Evolutionary conservation across 2,329 filamentous ascomycete species (phyloP).

Genomic region (Botryotinia calthae): DNA sequence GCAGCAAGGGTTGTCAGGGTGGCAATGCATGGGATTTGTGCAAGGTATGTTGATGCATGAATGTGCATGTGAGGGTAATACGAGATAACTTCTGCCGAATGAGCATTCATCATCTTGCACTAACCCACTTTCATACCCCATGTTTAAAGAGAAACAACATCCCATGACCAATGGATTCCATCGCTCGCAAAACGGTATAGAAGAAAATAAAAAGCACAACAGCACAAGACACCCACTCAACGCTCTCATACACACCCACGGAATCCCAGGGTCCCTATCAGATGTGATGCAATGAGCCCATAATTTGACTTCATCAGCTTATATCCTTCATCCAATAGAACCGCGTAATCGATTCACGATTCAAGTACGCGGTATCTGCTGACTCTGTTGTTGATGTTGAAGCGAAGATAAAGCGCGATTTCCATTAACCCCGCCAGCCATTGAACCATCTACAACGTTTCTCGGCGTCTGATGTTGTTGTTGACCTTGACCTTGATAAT

Average conservation of each 20-base stretch:
- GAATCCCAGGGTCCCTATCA: conserved; percentile 6
- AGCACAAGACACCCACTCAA: conserved; percentile 34
- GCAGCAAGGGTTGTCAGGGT: conserved; percentile 10
- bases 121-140: conserved; percentile 18
- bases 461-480: conserved; percentile 24
- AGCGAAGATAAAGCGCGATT: conserved; percentile 30
- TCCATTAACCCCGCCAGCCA: conserved; percentile 26
- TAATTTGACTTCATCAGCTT: conserved; percentile 3
- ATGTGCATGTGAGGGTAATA: conserved; percentile 31
- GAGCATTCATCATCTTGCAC: conserved; percentile 11
- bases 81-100: conserved; percentile 24
- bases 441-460: conserved; percentile 31
- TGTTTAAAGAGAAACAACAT: conserved; percentile 25
- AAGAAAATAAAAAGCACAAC: neutral
- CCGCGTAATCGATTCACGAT: conserved; percentile 26
- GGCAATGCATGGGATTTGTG: conserved; percentile 16
- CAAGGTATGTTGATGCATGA: conserved; percentile 18
- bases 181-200: neutral
- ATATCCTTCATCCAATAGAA: conserved; percentile 27
- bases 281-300: conserved; percentile 6
- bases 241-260: neutral
- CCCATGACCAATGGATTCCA: conserved; percentile 35
- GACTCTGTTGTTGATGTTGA: conserved; percentile 33
- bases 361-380: conserved; percentile 35
- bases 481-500: conserved; percentile 25